These are phyloP conservation scores for Epicoccum sorghinum DNA, from an alignment of 2,329 filamentous ascomycete genomes.

Conservation along the genomic window DNA sequence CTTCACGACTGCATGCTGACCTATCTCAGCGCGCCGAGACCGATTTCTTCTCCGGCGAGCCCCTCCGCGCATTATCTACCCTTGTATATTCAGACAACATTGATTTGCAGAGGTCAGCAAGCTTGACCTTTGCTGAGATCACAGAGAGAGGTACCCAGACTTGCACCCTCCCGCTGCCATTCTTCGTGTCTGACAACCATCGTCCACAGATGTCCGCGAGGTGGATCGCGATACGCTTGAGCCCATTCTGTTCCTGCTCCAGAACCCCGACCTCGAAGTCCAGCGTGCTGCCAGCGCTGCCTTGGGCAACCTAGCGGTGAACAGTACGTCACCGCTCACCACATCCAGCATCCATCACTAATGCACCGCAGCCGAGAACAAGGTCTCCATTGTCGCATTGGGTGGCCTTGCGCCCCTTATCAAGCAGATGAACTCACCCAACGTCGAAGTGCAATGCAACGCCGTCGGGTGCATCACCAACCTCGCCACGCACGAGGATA, in stretches of 20 bases:
- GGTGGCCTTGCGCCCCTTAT: constrained; percentile 91
- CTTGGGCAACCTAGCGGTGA: constrained; percentile 93
- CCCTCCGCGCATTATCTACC: constrained; percentile 89
- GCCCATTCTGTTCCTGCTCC: constrained; percentile 91
- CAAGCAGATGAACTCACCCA: constrained; percentile 96
- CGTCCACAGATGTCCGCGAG: constrained; percentile 85
- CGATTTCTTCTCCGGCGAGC: constrained; percentile 97
- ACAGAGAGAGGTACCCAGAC: constrained; percentile 82
- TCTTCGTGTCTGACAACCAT: constrained; percentile 22
- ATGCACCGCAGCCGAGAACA: constrained; percentile 83
- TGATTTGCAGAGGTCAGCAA: constrained; percentile 94
- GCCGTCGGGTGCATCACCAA: constrained; percentile 99
- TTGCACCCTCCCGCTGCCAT: constrained; percentile 1
- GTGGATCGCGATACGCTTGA: constrained; percentile 94
- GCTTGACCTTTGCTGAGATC: constrained; percentile 97
- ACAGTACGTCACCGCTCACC: constrained; percentile 66
- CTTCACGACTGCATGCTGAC: constrained; percentile 40
- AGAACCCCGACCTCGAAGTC: constrained; percentile 95
- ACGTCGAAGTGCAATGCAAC: constrained; percentile 99
- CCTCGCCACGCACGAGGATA: constrained; percentile 95
- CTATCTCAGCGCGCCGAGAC: constrained; percentile 81
- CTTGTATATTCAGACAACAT: constrained; percentile 99
- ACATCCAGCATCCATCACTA: constrained; percentile 42
- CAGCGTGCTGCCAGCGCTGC: constrained; percentile 96
- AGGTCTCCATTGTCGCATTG: constrained; percentile 91